phyloP scores from a whole-genome alignment of 768 basidiomycete genomes.

The Scleroderma bovista region DNA sequence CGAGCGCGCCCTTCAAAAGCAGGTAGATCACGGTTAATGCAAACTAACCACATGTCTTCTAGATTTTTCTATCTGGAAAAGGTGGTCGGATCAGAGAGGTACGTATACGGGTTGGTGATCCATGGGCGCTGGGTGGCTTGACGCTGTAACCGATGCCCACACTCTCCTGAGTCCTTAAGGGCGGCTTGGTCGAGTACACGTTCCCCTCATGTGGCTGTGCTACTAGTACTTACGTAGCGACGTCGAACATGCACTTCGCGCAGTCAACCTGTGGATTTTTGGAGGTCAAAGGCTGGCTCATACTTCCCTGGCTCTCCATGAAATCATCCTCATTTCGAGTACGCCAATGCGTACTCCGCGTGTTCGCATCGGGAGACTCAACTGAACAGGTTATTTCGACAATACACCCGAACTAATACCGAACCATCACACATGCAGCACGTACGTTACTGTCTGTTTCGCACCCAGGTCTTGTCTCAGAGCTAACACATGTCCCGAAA shows the following conservation, averaged over 20 bases:
- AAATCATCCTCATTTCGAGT: slow-evolving; percentile 22
- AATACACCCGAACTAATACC: neutral
- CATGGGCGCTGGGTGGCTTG: no score
- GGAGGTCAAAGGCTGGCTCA: neutral
- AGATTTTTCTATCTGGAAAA: neutral
- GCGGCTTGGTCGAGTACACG: no score
- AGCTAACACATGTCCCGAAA: no score
- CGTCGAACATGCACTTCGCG: neutral
- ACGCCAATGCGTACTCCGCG: slow-evolving; percentile 30
- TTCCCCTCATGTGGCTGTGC: no score
- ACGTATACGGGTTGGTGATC: no score
- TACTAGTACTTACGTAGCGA: no score
- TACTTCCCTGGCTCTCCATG: slow-evolving; percentile 6
- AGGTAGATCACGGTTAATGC: neutral
- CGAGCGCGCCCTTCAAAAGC: no score
- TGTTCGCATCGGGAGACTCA: slow-evolving; percentile 13
- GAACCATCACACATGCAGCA: neutral
- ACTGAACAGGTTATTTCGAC: neutral
- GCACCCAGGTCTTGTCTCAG: neutral
- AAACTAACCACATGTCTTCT: neutral
- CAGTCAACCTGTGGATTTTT: neutral
- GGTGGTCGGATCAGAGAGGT: neutral
- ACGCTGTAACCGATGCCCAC: no score
- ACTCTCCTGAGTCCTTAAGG: no score
- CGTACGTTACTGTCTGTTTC: neutral